Evolutionary conservation across 2,329 filamentous ascomycete species (phyloP).

Genomic region (Neofusicoccum sp.): DNA sequence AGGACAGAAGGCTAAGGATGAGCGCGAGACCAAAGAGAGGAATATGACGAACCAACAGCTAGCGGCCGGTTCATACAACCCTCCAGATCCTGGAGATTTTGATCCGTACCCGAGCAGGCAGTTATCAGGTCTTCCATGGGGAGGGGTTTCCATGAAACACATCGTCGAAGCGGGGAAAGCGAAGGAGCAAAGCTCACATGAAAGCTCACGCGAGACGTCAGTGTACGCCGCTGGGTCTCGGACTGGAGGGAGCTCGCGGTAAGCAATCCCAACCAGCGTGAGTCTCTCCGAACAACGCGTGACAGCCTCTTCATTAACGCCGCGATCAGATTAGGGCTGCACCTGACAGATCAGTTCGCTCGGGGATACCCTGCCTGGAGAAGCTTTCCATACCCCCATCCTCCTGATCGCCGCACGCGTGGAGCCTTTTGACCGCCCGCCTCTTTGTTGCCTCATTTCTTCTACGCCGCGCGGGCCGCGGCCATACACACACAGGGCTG

Average conservation of each 20-base stretch:
- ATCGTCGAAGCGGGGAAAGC: constrained; percentile 49
- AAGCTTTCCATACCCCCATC: constrained; percentile 25
- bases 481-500: neutral
- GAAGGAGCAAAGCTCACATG: constrained; percentile 48
- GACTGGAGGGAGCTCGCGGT: constrained; percentile 42
- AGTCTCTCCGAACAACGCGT: constrained; percentile 21
- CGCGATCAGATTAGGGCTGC: constrained; percentile 38
- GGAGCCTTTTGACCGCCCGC: too few relatives aligned
- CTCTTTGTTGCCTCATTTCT: too few relatives aligned
- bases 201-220: constrained; percentile 44
- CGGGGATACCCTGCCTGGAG: constrained; percentile 37
- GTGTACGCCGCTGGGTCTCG: constrained; percentile 40
- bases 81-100: constrained; percentile 62
- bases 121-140: constrained; percentile 72
- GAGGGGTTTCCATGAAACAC: constrained; percentile 64
- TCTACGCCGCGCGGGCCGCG: neutral
- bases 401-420: neutral
- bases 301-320: constrained; percentile 30
- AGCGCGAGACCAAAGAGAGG: constrained; percentile 66
- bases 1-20: constrained; percentile 72
- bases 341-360: constrained; percentile 46
- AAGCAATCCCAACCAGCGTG: constrained; percentile 35
- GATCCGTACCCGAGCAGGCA: constrained; percentile 46
- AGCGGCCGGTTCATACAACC: constrained; percentile 66
- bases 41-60: constrained; percentile 65